These are phyloP conservation scores for Tricholoma terreum DNA, from an alignment of 768 basidiomycete genomes.

Conservation along the genomic window DNA sequence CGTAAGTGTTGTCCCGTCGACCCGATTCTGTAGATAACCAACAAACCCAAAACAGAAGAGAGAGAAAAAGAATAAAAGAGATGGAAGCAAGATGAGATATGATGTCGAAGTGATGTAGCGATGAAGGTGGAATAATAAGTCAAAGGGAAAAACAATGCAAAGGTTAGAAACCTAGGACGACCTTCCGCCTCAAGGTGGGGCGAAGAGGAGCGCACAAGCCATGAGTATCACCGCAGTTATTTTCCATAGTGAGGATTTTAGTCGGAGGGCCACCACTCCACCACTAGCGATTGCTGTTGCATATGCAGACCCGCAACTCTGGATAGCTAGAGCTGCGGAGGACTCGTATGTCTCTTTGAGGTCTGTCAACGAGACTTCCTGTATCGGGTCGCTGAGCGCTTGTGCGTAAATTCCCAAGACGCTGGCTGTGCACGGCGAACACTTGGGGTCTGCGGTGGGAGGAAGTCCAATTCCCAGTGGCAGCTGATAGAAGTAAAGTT, in stretches of 20 bases:
- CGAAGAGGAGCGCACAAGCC: neutral
- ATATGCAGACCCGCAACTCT: constrained; percentile 51
- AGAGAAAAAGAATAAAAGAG: neutral
- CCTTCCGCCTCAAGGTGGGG: neutral
- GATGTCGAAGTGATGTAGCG: neutral
- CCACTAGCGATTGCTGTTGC: constrained; percentile 26
- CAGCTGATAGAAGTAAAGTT: constrained; percentile 71
- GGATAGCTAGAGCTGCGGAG: constrained; percentile 45
- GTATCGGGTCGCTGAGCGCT: constrained; percentile 34
- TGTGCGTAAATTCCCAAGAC: constrained; percentile 53
- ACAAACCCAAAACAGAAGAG: neutral
- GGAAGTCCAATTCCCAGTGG: constrained; percentile 58
- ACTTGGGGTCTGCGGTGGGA: constrained; percentile 46
- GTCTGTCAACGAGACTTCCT: constrained; percentile 12
- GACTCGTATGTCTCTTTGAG: constrained; percentile 46
- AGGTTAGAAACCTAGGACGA: too few relatives aligned
- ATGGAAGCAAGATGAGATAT: neutral
- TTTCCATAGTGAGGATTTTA: constrained; percentile 4
- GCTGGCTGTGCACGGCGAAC: constrained; percentile 61
- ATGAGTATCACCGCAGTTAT: neutral
- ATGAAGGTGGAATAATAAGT: neutral
- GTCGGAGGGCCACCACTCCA: neutral
- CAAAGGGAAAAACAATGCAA: neutral
- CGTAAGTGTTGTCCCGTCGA: neutral
- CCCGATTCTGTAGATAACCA: neutral